These are phyloP conservation scores for Neonectria neomacrospora DNA, from an alignment of 2,329 filamentous ascomycete species.

Conservation along the genomic window DNA sequence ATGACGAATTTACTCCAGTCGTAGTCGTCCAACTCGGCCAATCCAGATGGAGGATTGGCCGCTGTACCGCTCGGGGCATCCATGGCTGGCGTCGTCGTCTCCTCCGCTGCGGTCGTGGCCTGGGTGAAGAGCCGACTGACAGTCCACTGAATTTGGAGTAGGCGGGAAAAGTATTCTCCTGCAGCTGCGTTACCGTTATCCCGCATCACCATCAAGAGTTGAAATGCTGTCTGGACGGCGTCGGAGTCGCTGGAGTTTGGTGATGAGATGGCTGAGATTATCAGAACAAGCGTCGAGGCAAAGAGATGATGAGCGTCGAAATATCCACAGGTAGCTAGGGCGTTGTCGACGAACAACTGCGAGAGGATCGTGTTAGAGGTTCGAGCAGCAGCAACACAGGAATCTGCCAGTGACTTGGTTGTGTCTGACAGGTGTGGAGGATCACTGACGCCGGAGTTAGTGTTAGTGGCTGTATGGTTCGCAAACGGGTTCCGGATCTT, in stretches of 20 bases:
- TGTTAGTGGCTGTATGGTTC: not conserved
- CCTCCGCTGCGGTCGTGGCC: slow-evolving; percentile 1
- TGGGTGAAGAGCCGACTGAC: slow-evolving; percentile 25
- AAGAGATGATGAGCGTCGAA: slow-evolving; percentile 31
- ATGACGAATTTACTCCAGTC: slow-evolving; percentile 28
- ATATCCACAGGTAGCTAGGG: slow-evolving; percentile 29
- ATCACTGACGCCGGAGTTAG: not conserved
- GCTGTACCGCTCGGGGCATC: not conserved
- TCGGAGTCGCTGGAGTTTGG: slow-evolving; percentile 30
- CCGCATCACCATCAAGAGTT: slow-evolving; percentile 26
- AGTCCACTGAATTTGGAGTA: slow-evolving; percentile 26
- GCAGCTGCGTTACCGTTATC: slow-evolving; percentile 28
- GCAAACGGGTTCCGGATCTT: slow-evolving; percentile 25
- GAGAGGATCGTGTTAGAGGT: slow-evolving; percentile 27
- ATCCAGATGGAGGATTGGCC: not conserved
- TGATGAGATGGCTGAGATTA: slow-evolving; percentile 29
- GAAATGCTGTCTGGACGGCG: slow-evolving; percentile 30
- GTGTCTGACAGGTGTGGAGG: slow-evolving; percentile 25
- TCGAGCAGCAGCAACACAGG: slow-evolving; percentile 27
- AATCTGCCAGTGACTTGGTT: slow-evolving; percentile 27
- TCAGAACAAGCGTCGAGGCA: slow-evolving; percentile 28
- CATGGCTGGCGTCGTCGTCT: not conserved
- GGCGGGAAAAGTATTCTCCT: slow-evolving; percentile 24
- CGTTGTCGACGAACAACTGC: slow-evolving; percentile 27
- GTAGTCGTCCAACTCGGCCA: slow-evolving; percentile 15